Evolutionary conservation across 768 basidiomycete genomes (phyloP), one percentile per base, ranked within the genome.

Genomic region (Nidularia sp.): DNA sequence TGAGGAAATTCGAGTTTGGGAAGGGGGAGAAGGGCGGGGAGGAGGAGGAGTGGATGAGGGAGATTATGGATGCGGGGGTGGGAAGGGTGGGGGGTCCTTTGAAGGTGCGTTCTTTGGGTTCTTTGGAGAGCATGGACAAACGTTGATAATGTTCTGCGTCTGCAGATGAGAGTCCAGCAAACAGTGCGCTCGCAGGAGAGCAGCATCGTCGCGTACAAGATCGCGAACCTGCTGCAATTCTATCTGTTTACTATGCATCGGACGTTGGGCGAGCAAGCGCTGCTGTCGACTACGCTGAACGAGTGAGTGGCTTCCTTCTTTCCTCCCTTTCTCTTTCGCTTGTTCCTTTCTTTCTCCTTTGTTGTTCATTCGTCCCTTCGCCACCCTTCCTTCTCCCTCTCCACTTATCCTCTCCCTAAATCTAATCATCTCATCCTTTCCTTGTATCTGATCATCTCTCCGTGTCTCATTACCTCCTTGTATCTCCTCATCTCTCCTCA

Each of bases 201-300:
- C 58, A 86, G 88, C 53, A 93, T 98, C 53, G 82, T 88, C 44
- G 84, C 90, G 0, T 99, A 93, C 73, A 94, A 92, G 66, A 85
- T 98, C 48, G 87, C 93, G 45, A 98, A 96, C 60, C 74, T 98
- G n/a, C 69, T 99, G 6, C 92, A 96, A 57, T 99, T 98, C 64
- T 99, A 98, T 66, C 73, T 86, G 63, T 67, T 93, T 33, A 98
- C 94, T 4, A 97, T 99, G 93, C 79, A 83, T 47, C 79, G 92
- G 46, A 98, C 95, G 1, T 86, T 98, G 42, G 97, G 97, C 0
- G 77, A 81, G n/a, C 74, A 88, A 2, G 91, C 95, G 1, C 53
- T 89, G 44, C 72, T 98, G 50, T 87, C 88, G 1, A 78, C 72
- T 52, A 86, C 89, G 0, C 73, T 98, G 31, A 74, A 84, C 55